A percentile compares a stretch with the other conserved stretches of the same genome.
phyloP scores from a whole-genome alignment of 1,139 yeast genomes.

The Wickerhamomyces sp. region DNA sequence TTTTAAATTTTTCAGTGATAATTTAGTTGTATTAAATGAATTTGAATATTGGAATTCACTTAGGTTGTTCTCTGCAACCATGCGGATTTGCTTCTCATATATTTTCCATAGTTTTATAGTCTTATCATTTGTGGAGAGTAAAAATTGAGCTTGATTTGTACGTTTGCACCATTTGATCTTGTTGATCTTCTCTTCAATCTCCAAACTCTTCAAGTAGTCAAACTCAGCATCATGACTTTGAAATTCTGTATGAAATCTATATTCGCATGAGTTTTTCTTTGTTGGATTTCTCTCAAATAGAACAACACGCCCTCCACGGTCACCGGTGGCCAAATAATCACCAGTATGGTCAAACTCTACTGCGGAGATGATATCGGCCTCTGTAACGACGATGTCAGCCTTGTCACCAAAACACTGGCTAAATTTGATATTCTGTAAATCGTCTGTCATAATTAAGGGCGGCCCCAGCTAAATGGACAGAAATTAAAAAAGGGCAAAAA shows the following conservation, averaged over 20 bases:
- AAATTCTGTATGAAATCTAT: conserved; percentile 93
- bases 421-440: conserved; percentile 42
- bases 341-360: conserved; percentile 97
- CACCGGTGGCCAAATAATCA: conserved; percentile 95
- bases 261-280: conserved; percentile 78
- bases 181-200: conserved; percentile 96
- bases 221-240: conserved; percentile 99
- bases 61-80: conserved; percentile 87
- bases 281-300: conserved; percentile 83
- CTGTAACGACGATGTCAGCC: conserved; percentile 95
- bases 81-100: conserved; percentile 84
- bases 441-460: conserved; percentile 14
- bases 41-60: conserved; percentile 21
- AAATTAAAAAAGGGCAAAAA: too few relatives aligned
- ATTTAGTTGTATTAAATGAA: conserved; percentile 14
- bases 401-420: conserved; percentile 97
- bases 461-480: not conserved
- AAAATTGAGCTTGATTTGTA: conserved; percentile 81
- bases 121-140: conserved; percentile 92
- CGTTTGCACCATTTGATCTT: conserved; percentile 95
- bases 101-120: conserved; percentile 97
- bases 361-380: conserved; percentile 95
- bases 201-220: conserved; percentile 91
- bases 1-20: conserved; percentile 43
- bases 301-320: conserved; percentile 97